Evolutionary conservation across 345 rosid genomes (phyloP).

Genomic region (Reutealis trisperma): DNA sequence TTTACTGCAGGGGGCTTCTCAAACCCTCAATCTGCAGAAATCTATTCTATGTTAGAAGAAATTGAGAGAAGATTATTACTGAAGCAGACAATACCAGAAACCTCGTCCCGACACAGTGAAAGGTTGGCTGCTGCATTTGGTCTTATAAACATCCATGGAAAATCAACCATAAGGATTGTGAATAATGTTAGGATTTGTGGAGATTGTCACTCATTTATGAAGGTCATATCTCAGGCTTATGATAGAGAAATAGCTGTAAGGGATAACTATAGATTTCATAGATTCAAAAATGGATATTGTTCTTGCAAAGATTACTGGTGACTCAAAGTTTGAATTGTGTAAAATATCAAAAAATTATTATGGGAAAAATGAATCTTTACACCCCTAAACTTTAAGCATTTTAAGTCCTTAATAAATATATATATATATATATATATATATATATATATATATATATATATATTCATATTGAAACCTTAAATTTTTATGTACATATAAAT

Average conservation of each 20-base stretch:
- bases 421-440: too few relatives aligned
- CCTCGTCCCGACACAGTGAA: constrained; percentile 26
- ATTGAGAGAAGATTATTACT: constrained; percentile 8
- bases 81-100: neutral
- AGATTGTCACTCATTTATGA: constrained; percentile 29
- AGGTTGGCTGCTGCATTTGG: constrained; percentile 35
- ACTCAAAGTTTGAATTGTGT: neutral
- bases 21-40: constrained; percentile 7
- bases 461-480: too few relatives aligned
- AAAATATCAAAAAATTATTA: neutral
- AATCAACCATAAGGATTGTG: constrained; percentile 20
- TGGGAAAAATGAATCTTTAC: too few relatives aligned
- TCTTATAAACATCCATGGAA: constrained; percentile 19
- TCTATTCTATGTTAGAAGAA: constrained; percentile 20
- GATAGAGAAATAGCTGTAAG: constrained; percentile 24
- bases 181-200: constrained; percentile 28
- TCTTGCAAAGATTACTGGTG: constrained; percentile 32
- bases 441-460: too few relatives aligned
- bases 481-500: too few relatives aligned
- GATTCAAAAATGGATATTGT: constrained; percentile 26
- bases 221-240: constrained; percentile 22
- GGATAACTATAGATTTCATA: constrained; percentile 28
- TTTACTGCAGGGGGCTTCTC: constrained; percentile 18
- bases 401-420: too few relatives aligned
- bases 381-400: too few relatives aligned